These are phyloP conservation scores for Marasmius tenuissimus DNA, from an alignment of 1,284 basidiomycete genomes.

Conservation along the genomic window DNA sequence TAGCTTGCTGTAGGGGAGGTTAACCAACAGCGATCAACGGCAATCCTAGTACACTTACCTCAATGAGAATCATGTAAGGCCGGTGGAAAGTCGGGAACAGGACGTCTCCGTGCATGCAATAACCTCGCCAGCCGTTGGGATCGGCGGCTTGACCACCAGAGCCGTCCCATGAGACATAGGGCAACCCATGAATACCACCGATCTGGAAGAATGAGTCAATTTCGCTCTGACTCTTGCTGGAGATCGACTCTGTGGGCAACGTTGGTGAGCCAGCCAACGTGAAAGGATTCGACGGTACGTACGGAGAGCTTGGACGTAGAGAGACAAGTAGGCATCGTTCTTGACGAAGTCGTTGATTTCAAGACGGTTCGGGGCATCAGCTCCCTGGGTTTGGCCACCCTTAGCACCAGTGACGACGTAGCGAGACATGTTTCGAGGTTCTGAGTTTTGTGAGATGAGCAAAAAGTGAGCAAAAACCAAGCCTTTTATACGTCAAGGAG, in stretches of 20 bases:
- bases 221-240: constrained; percentile 27
- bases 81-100: constrained; percentile 57
- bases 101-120: constrained; percentile 49
- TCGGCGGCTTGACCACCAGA: constrained; percentile 24
- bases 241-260: constrained; percentile 30
- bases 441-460: too few relatives aligned
- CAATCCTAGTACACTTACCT: constrained; percentile 32
- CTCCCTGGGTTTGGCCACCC: neutral
- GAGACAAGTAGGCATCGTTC: constrained; percentile 41
- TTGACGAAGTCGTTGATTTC: constrained; percentile 48
- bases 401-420: neutral
- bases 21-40: neutral
- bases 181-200: constrained; percentile 49
- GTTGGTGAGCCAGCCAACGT: neutral
- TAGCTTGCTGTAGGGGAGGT: constrained; percentile 38
- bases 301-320: constrained; percentile 49
- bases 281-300: constrained; percentile 9
- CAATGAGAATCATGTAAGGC: constrained; percentile 47
- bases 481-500: too few relatives aligned
- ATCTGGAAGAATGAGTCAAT: constrained; percentile 43
- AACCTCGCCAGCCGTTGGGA: constrained; percentile 35
- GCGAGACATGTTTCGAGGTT: neutral
- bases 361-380: constrained; percentile 30
- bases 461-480: too few relatives aligned
- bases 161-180: constrained; percentile 42